Evolutionary conservation across 257 asterid species (phyloP), one percentile per base, ranked within the genome.

Genomic region (Solanum chiquidenum): DNA sequence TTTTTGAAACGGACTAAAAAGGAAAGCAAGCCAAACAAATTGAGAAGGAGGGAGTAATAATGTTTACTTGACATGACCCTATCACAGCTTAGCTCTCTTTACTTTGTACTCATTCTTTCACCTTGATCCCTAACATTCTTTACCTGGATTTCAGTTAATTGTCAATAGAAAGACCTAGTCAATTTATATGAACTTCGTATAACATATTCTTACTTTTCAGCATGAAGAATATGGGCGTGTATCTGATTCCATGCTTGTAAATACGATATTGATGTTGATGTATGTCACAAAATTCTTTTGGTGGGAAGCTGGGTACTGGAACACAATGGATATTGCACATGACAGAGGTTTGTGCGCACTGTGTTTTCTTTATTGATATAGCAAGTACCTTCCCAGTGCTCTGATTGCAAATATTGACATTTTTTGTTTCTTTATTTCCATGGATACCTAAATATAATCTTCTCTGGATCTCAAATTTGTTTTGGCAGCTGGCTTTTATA

Each of bases 261-360:
- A 95, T 91, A 95, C 97, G 83, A 89, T 90, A 88, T 75, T 97
- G 91, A 95, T 93, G 95, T 90, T 97, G 95, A 95, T 97, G 79
- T 97, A 97, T 66, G 96, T 97, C 20, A 94, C 98, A 86, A 97
- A 97, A 89, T 97, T 97, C 92, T 97, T 97, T 90, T 97, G 97
- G 99, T 97, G 99, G 99, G 99, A 97, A 95, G 98, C 98, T 91
- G 99, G 99, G 87, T 97, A 97, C 84, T 97, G 99, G 99, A 95
- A 93, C 94, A 97, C 99, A 75, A 97, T 97, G 99, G 99, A 97
- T 91, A 97, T 97, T 91, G 98, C 99, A 88, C 99, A 97, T 82
- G 99, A 97, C 91, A 92, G 99, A 97, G 99, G 99, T 96, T 88
- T 88, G 73, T 83, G 29, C 42, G n/a, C 52, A 29, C 62, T 16